These are phyloP conservation scores for Oryza meridionalis DNA, from an alignment of 176 grass and related monocot species.

Conservation along the genomic window DNA sequence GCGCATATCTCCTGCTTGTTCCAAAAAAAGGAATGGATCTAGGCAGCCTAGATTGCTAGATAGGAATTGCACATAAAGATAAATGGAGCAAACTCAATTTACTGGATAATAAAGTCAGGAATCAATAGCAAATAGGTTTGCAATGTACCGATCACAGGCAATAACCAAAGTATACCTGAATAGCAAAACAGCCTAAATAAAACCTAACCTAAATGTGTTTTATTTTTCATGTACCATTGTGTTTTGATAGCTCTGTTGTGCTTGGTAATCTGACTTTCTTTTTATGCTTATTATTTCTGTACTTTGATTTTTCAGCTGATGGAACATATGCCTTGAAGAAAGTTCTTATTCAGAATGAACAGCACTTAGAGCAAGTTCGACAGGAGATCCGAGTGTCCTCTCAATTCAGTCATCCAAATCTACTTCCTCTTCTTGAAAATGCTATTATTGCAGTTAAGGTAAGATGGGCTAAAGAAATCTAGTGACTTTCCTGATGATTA, in stretches of 20 bases:
- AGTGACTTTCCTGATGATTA: constrained; percentile 6
- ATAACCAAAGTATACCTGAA: no score
- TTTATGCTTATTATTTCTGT: constrained; percentile 8
- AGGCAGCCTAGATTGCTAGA: no score
- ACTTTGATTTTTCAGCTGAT: constrained; percentile 56
- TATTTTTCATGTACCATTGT: not conserved
- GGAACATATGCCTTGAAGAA: constrained; percentile 92
- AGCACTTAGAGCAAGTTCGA: constrained; percentile 75
- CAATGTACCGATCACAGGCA: no score
- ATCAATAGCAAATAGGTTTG: no score
- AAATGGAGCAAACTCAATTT: no score
- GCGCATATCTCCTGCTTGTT: no score
- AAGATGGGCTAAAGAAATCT: constrained; percentile 21
- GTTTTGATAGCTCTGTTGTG: not conserved
- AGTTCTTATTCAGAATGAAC: constrained; percentile 73
- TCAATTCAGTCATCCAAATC: constrained; percentile 91
- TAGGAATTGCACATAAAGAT: no score
- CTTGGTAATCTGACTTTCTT: constrained; percentile 10
- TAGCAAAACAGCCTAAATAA: no score
- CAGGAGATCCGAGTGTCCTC: constrained; percentile 83
- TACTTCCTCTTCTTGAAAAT: constrained; percentile 90
- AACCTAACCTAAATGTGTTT: no score
- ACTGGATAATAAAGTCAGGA: no score
- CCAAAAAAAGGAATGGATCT: no score
- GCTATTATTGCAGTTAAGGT: constrained; percentile 88